Base-by-base conservation (phyloP, 345 rosid genomes). In the Citrus mangshanensis region DNA sequence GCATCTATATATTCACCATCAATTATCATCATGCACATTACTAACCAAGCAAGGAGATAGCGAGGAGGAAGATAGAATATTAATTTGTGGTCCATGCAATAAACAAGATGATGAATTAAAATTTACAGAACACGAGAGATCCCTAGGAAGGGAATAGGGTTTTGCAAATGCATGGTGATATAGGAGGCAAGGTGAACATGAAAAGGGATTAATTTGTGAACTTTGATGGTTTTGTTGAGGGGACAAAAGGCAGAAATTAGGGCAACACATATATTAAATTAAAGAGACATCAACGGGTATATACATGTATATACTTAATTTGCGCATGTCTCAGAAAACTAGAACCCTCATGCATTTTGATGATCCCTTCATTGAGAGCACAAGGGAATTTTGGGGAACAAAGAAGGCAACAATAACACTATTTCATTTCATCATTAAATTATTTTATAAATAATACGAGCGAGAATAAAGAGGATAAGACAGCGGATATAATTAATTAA, bases 191-290 rank as follows among this genome's bases (percentile, higher is more conserved):
- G 82, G 84, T 70, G 83, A 81, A 86, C 85, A 85, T 68, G 42
- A 78, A 81, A 74, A 79, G 69, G 72, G 78, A 62, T 49, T 77
- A 70, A 85, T 87, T 88, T 87, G 89, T 72, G 70, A 84, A 86
- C 66, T 89, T 88, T 85, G 80, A 90, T 87, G 83, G 86, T 82
- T 90, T 89, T 90, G 92, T 86, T 89, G 87, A 85, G 92, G 92
- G 89, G 92, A 89, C 92, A 87, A 55, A 71, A 70, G 86, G 89
- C 93, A 81, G 87, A 85, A 84, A 79, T 90, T 87, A 82, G 85
- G 93, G 90, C 54, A 79, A 76, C 51, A 76, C 81, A 75, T 80
- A 84, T 86, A 86, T 80, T 80, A 84, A 25, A 80, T 73, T 38
- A 71, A 78, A 71, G 81, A 78, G 83, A 85, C 85, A 87, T 66